Evolutionary conservation across 768 basidiomycete species (phyloP).

Genomic region (Bullera alba): DNA sequence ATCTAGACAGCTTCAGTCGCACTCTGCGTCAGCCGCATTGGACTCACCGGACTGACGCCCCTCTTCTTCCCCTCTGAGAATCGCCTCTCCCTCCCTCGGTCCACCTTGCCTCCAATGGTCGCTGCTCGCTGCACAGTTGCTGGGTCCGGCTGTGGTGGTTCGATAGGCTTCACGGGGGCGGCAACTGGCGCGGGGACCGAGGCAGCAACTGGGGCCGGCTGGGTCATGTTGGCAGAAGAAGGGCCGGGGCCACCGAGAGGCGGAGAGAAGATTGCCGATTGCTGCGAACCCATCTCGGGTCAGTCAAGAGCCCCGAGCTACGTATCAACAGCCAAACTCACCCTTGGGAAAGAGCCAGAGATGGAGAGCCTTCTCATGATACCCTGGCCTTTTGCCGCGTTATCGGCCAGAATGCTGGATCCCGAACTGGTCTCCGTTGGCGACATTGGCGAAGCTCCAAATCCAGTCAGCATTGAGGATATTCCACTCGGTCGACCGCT

Average conservation of each 20-base stretch:
- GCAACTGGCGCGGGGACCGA: neutral
- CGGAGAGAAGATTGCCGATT: constrained; percentile 2
- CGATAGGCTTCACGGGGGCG: too few relatives aligned
- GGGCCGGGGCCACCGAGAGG: neutral
- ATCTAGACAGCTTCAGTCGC: constrained; percentile 22
- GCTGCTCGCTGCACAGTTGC: neutral
- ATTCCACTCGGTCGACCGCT: constrained; percentile 4
- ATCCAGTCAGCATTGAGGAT: constrained; percentile 14
- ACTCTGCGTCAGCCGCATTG: neutral
- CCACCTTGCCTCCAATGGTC: constrained; percentile 1
- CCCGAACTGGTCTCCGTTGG: neutral
- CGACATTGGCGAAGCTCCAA: constrained; percentile 7
- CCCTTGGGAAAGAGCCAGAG: constrained; percentile 21
- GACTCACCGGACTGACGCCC: constrained; percentile 38
- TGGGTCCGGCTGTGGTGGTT: constrained; percentile 1
- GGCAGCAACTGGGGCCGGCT: neutral
- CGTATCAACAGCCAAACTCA: constrained; percentile 9
- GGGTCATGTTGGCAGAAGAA: constrained; percentile 1
- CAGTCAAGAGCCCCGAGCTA: neutral
- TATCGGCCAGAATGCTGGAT: constrained; percentile 29
- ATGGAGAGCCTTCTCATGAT: constrained; percentile 33
- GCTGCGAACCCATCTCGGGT: neutral
- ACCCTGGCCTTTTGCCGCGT: constrained; percentile 37
- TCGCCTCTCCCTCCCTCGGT: constrained; percentile 16
- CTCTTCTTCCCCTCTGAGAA: constrained; percentile 35